Evolutionary conservation across 306 rosid species (phyloP), one percentile per base, ranked within the genome.

Genomic region (Quercus bicolor): DNA sequence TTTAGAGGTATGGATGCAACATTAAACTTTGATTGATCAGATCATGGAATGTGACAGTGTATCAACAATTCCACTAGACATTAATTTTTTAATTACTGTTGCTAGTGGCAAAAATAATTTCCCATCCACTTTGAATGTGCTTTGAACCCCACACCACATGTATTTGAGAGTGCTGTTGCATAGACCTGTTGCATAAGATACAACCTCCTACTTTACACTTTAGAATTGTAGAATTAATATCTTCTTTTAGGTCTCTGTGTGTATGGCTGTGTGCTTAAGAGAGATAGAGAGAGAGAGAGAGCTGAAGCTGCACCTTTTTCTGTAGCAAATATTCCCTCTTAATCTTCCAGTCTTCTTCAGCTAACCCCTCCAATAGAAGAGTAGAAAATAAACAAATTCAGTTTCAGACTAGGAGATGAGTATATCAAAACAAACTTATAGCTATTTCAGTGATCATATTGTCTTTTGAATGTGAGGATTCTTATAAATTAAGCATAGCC

Each of bases 331-430:
- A 0, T 72, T 84, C 98, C 80, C 99, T 81, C 88, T 95, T 95
- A 79, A 83, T 64, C 86, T 93, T 95, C 99, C 99, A 95, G 0
- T 95, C 99, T 87, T 95, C 97, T 86, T 95, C 99, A 82, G 98
- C 99, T 95, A 85, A 82, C 16, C 83, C 74, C 89, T 70, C 93
- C 82, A 83, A 84, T 56, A 72, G 64, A 81, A 43, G n/a, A 73
- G 29, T 53, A 80, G 43, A 5, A 34, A 34, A 55, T 29, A 40
- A 34, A 33, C 73, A 37, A 72, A 55, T 37, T 57, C 70, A 81
- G 88, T n/a, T 69, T 56, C 43, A 3, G 77, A 43, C 12, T 2
- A 74, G 37, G 53, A 72, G 40, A 71, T 70, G 12, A 15, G 19
- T 20, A 23, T 37, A 60, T 75, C 57, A 64, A 21, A 10, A 52